These are phyloP conservation scores for Globisporangium alternatum DNA, from an alignment of 352 stramenopile species.

Conservation along the genomic window DNA sequence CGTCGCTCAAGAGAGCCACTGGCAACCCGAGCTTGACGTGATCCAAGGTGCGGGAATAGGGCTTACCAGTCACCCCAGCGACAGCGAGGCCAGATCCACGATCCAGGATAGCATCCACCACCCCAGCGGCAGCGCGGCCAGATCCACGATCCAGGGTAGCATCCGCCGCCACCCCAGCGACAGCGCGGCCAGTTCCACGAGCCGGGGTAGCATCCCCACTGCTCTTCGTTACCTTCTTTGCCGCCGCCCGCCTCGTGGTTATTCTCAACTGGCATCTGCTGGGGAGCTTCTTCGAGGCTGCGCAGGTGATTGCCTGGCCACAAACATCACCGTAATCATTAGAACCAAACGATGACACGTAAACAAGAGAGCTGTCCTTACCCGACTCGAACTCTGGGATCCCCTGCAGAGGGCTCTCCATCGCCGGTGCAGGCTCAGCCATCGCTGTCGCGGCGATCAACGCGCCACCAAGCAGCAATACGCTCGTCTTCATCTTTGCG, in stretches of 20 bases:
- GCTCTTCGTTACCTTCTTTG: not conserved
- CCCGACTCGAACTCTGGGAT: not conserved
- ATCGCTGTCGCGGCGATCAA: not conserved
- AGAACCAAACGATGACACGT: not conserved
- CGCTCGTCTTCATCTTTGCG: conserved; percentile 2
- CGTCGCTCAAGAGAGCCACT: not conserved
- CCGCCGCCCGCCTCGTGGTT: not conserved
- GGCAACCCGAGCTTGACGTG: not conserved
- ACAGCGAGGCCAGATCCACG: not conserved
- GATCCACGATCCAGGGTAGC: not conserved
- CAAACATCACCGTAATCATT: not conserved
- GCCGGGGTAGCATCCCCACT: not conserved
- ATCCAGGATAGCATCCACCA: not conserved
- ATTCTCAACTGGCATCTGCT: not conserved
- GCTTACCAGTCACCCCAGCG: not conserved
- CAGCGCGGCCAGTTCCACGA: not conserved
- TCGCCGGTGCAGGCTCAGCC: not conserved
- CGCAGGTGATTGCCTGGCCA: not conserved
- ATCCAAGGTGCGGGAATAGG: not conserved
- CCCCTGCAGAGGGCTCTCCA: not conserved
- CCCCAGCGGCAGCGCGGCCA: conserved; percentile 1
- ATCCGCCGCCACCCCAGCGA: not conserved
- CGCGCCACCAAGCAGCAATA: not conserved
- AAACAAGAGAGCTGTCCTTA: not conserved
- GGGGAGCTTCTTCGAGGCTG: not conserved